Evolutionary conservation across 257 asterid genomes (phyloP), one percentile per base, ranked within the genome.

Genomic region (Gynochthodes officinalis): DNA sequence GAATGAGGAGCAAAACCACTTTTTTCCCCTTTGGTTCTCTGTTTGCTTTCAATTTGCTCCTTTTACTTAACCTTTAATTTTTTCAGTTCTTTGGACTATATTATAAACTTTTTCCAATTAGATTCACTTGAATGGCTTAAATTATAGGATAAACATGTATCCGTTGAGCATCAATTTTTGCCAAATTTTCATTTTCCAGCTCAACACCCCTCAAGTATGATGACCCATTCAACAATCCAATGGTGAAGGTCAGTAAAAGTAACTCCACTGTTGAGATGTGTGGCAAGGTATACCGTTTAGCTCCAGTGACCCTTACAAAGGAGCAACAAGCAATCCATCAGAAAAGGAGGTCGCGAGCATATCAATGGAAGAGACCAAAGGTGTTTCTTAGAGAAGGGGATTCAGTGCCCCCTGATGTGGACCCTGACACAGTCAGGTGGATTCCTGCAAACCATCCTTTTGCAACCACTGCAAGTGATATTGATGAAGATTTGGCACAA

Each of bases 311-410:
- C 53, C 98, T 95, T 70, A 95, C 99, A 23, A 81, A 81, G 72
- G 99, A 95, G 73, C 85, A 84, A 70, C 97, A 90, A 78, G 78
- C 85, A 42, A 72, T 87, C 74, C 99, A 95, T 84, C 89, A 95
- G 78, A 92, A 86, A 78, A 84, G 99, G 77, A 90, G 99, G 77
- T 95, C 98, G 30, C 98, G 92, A 72, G 99, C 99, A 16, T 95
- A 95, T 79, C 95, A 95, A 81, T 95, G 99, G 99, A 95, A 90
- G 84, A 88, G 98, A 77, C 99, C 99, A n/a, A 86, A 95, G 67
- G 74, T 88, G 35, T 95, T 95, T 79, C 97, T 95, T 33, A 95
- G 76, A 80, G 99, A 95, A 86, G 99, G 99, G 32, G 99, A 95
- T 11, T 83, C 94, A 14, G 71, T 92, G 71, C 99, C 99, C 58